Evolutionary conservation across 2,329 filamentous ascomycete genomes (phyloP).

Genomic region (Sarocladiaceae sp.): DNA sequence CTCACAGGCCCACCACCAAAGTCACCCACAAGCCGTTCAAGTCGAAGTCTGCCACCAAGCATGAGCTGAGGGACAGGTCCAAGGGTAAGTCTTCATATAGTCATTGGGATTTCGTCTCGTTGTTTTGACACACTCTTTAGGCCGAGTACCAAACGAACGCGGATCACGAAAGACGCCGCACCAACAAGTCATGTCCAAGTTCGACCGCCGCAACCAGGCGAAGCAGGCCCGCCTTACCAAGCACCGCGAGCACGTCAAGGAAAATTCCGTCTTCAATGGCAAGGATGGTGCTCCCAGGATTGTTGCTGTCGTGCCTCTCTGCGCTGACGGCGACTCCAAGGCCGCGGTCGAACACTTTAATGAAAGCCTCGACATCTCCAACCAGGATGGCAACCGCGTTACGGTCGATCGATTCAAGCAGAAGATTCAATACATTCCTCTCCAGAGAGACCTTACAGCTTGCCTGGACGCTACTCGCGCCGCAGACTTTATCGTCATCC

Average conservation of each 20-base stretch:
- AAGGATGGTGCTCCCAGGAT: constrained; percentile 81
- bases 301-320: constrained; percentile 82
- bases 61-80: constrained; percentile 71
- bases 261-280: constrained; percentile 76
- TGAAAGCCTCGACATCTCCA: constrained; percentile 68
- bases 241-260: constrained; percentile 73
- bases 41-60: constrained; percentile 82
- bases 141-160: constrained; percentile 70
- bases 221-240: constrained; percentile 84
- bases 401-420: constrained; percentile 90
- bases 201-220: constrained; percentile 90
- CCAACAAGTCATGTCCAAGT: constrained; percentile 95
- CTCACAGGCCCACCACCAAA: constrained; percentile 92
- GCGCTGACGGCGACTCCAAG: constrained; percentile 61
- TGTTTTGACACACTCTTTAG: constrained; percentile 34
- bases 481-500: constrained; percentile 85
- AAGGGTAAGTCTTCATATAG: constrained; percentile 56
- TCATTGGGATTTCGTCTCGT: not conserved
- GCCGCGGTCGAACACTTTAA: constrained; percentile 67
- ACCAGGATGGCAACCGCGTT: constrained; percentile 56
- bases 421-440: constrained; percentile 77
- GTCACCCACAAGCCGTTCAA: constrained; percentile 85
- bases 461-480: constrained; percentile 80
- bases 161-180: constrained; percentile 80
- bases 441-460: constrained; percentile 65